phyloP scores from a whole-genome alignment of 1,139 yeast species.

The Meyerozyma elateridarum region DNA sequence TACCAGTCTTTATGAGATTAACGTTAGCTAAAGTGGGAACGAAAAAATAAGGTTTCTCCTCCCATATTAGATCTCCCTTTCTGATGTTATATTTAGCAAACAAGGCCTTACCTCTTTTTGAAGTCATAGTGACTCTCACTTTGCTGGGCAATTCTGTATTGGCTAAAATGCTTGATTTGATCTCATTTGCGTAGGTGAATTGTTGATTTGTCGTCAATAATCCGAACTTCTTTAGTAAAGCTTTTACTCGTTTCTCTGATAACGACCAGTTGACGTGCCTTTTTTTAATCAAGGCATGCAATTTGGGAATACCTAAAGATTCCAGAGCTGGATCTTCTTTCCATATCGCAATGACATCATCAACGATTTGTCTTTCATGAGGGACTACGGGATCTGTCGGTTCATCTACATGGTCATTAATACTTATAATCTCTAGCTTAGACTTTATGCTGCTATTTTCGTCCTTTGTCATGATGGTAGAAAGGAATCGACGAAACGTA shows the following conservation, averaged over 20 bases:
- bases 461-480: neutral
- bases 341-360: slow-evolving; percentile 62
- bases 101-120: slow-evolving; percentile 47
- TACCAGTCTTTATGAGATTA: slow-evolving; percentile 57
- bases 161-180: slow-evolving; percentile 51
- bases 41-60: slow-evolving; percentile 57
- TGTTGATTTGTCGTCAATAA: slow-evolving; percentile 35
- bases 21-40: slow-evolving; percentile 70
- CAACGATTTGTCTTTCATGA: slow-evolving; percentile 59
- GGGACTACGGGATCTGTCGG: slow-evolving; percentile 42
- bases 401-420: slow-evolving; percentile 16
- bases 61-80: slow-evolving; percentile 54
- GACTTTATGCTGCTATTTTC: neutral
- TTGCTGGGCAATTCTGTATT: slow-evolving; percentile 44
- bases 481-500: neutral
- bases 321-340: slow-evolving; percentile 63
- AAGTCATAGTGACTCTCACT: slow-evolving; percentile 39
- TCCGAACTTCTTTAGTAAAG: slow-evolving; percentile 52
- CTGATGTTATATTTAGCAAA: slow-evolving; percentile 40
- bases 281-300: slow-evolving; percentile 47
- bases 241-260: slow-evolving; percentile 53
- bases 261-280: slow-evolving; percentile 60
- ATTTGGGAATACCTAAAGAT: slow-evolving; percentile 48
- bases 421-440: slow-evolving; percentile 11
- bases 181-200: slow-evolving; percentile 48